A percentile compares a stretch with the other conserved stretches of the same genome.
These are phyloP conservation scores for Chrysanthemum lavandulifolium DNA, from an alignment of 129 eudicot genomes.

Conservation along the genomic window DNA sequence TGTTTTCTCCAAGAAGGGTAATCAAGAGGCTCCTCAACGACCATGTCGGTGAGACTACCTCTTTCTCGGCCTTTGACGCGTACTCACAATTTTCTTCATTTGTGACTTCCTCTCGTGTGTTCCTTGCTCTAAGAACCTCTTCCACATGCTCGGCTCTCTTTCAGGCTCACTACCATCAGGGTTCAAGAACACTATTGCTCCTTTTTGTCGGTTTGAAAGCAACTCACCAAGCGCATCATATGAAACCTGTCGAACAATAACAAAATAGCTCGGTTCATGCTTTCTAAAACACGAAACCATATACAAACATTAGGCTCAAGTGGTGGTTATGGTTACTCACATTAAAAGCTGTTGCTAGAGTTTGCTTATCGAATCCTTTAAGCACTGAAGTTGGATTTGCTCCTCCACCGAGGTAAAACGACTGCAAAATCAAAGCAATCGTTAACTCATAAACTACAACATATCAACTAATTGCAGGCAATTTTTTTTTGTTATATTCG, in stretches of 20 bases:
- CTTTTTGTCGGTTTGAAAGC: slow-evolving; percentile 43
- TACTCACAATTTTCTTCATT: slow-evolving; percentile 41
- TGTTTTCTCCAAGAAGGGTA: slow-evolving; percentile 26
- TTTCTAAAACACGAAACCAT: not conserved
- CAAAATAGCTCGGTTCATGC: not conserved
- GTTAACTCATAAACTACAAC: not conserved
- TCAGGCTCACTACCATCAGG: slow-evolving; percentile 31
- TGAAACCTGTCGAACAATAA: slow-evolving; percentile 47
- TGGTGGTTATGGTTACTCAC: slow-evolving; percentile 33
- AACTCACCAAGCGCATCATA: slow-evolving; percentile 38
- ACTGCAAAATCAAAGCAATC: slow-evolving; percentile 35
- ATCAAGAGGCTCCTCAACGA: slow-evolving; percentile 41
- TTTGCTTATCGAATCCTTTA: slow-evolving; percentile 60
- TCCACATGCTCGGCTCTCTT: slow-evolving; percentile 45
- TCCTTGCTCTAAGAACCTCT: slow-evolving; percentile 43
- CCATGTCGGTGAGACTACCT: slow-evolving; percentile 34
- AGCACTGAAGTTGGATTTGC: slow-evolving; percentile 57
- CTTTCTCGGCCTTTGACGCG: slow-evolving; percentile 10
- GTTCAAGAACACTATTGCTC: slow-evolving; percentile 61
- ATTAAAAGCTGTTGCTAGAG: slow-evolving; percentile 64
- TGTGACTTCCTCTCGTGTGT: slow-evolving; percentile 34
- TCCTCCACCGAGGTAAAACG: slow-evolving; percentile 80
- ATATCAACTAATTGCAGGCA: not conserved
- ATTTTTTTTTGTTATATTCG: not conserved
- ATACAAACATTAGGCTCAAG: not conserved